Evolutionary conservation across 2,329 filamentous ascomycete genomes (phyloP), one percentile per base, ranked within the genome.

Genomic region (Zopfia rhizophila): DNA sequence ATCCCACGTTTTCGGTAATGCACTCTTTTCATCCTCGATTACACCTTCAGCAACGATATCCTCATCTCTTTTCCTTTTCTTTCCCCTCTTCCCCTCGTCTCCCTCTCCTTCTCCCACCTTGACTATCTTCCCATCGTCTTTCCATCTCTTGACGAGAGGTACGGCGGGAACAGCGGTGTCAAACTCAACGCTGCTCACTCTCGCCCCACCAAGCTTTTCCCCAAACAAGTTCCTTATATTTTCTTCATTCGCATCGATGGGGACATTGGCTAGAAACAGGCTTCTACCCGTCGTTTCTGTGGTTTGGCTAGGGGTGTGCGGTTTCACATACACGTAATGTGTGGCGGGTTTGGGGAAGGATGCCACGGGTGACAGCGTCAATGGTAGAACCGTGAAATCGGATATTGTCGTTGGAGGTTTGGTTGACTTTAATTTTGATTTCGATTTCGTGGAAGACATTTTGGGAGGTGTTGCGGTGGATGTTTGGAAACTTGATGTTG

Each of bases 241-340:
- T 1, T 78, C 71, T 45, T 90, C 86, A 4, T 90, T 95, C 48
- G 90, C 87, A 66, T 97, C 92, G 53, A 88, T 79, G 5, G 94
- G 94, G 1, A 95, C 76, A 63, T 99, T 97, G 54, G 92, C 89
- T n/a, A 96, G 69, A 73, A 96, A 99, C 13, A 99, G 80, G 51
- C 89, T 91, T 59, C 92, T 86, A 70, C 89, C 82, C 42, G 82
- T 78, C 6, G 88, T 88, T 11, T 89, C 85, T 8, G 62, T 65
- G 17, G 66, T 54, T 14, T 59, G 81, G 73, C 88, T 90, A 50
- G 93, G 91, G 32, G 86, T 81, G 72, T 97, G 92, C 43, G 85
- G 85, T 56, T 90, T 90, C 43, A 97, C 75, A 75, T 96, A 96
- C 62, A 97, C 78, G 73, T 92, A 90, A 75, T 97, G 94, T 37